Conservation (phyloP, 768 basidiomycete genomes). For the Infundibulicybe gibba region DNA sequence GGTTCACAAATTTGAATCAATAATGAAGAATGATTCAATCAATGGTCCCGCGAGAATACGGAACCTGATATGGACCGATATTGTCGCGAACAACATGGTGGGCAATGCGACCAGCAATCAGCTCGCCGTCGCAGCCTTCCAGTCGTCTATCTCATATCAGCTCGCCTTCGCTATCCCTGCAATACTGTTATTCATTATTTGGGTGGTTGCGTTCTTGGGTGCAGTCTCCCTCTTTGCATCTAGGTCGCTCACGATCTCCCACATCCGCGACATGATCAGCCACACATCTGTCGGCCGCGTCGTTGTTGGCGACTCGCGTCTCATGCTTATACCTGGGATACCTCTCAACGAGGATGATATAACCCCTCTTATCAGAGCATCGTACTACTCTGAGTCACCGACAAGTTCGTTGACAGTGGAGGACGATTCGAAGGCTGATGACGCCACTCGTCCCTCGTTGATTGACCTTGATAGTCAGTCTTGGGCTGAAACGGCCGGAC, state of each 20-base stretch:
- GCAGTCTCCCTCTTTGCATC: conserved; percentile 5
- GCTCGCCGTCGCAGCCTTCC: conserved; percentile 5
- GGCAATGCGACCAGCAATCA: conserved; percentile 5
- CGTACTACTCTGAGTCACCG: too few relatives aligned
- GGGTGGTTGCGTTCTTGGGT: conserved; percentile 6
- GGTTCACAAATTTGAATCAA: conserved; percentile 7
- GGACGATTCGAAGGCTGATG: too few relatives aligned
- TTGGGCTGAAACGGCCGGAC: too few relatives aligned
- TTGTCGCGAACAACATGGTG: conserved; percentile 12
- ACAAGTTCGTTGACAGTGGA: too few relatives aligned
- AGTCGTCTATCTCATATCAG: conserved; percentile 7
- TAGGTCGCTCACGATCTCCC: conserved; percentile 7
- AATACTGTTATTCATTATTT: conserved; percentile 8
- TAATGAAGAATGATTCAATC: conserved; percentile 9
- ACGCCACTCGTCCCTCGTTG: too few relatives aligned
- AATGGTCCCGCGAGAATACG: conserved; percentile 8
- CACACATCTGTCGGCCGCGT: conserved; percentile 10
- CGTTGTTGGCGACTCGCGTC: conserved; percentile 9
- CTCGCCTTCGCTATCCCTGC: conserved; percentile 10
- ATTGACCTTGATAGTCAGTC: too few relatives aligned
- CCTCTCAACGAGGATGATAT: too few relatives aligned
- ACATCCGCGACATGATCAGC: conserved; percentile 12
- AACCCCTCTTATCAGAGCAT: too few relatives aligned
- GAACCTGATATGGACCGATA: conserved; percentile 14
- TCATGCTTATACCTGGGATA: not conserved